Percentiles rank a stretch among this genome's conserved stretches.
These are phyloP conservation scores for Ophiostoma piceae DNA, from an alignment of 2,329 filamentous ascomycete genomes.

Conservation along the genomic window DNA sequence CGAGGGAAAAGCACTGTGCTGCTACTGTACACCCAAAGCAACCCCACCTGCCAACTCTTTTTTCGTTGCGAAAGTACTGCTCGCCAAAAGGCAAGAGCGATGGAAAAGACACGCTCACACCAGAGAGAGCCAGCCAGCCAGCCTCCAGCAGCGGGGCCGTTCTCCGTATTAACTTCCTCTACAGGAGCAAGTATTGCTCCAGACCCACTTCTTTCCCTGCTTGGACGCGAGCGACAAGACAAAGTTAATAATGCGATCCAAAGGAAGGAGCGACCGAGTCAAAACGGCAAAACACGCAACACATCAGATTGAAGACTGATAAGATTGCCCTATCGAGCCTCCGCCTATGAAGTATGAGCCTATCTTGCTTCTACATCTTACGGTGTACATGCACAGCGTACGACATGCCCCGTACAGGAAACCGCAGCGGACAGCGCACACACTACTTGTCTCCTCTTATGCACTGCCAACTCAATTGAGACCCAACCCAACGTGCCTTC, in stretches of 20 bases:
- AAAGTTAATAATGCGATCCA: background rate
- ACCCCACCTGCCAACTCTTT: constrained; percentile 9
- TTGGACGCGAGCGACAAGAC: background rate
- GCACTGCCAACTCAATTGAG: constrained; percentile 13
- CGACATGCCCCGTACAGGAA: background rate
- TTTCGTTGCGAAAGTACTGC: background rate
- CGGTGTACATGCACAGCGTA: constrained; percentile 1
- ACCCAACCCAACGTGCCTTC: constrained; percentile 12
- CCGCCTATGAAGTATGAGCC: too few species aligned
- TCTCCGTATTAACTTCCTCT: background rate
- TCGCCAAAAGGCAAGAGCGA: too few species aligned
- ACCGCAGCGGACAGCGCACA: background rate
- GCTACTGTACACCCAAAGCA: background rate
- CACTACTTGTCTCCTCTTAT: background rate
- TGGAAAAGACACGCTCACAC: too few species aligned
- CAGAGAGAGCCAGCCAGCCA: background rate
- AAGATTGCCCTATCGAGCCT: background rate
- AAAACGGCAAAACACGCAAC: background rate
- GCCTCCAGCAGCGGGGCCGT: constrained; percentile 4
- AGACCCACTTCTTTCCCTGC: constrained; percentile 5
- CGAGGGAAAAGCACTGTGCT: background rate
- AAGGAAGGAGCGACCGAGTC: background rate
- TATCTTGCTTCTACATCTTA: background rate
- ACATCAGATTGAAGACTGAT: background rate
- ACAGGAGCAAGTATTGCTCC: background rate